Evolutionary conservation across 1,139 yeast species (phyloP).

Genomic region (Kodamaea alishanica): DNA sequence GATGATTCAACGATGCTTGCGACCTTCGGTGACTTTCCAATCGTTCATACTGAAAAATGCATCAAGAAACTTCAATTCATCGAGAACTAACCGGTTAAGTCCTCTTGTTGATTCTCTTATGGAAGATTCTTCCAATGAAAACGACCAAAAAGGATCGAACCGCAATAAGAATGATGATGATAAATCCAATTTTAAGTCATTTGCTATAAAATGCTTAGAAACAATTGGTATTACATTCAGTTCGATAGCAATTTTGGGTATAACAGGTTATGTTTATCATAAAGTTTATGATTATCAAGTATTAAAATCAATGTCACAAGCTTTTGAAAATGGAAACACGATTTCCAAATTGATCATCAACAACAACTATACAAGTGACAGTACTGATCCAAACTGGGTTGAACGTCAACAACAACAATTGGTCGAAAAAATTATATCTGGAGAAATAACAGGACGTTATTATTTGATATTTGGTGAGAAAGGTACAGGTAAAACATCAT

Average conservation of each 20-base stretch:
- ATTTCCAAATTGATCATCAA: slow-evolving; percentile 58
- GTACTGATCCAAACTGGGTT: slow-evolving; percentile 51
- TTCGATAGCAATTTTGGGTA: slow-evolving; percentile 66
- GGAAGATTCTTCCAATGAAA: slow-evolving; percentile 14
- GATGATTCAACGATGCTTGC: too few relatives aligned
- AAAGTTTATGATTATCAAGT: slow-evolving; percentile 58
- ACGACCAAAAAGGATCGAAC: slow-evolving; percentile 10
- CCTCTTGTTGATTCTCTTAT: slow-evolving; percentile 20
- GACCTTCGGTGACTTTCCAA: not conserved
- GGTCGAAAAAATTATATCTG: slow-evolving; percentile 63
- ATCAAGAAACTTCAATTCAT: slow-evolving; percentile 1
- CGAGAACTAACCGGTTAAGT: slow-evolving; percentile 7
- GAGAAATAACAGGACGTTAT: slow-evolving; percentile 63
- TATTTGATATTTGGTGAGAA: slow-evolving; percentile 76
- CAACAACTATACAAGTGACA: slow-evolving; percentile 32
- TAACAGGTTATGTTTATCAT: slow-evolving; percentile 72
- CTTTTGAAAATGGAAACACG: slow-evolving; percentile 68
- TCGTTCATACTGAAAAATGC: not conserved
- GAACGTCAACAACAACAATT: slow-evolving; percentile 65
- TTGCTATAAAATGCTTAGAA: slow-evolving; percentile 56
- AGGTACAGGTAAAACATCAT: slow-evolving; percentile 82
- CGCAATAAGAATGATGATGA: slow-evolving; percentile 10
- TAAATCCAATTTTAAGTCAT: slow-evolving; percentile 21
- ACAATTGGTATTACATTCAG: slow-evolving; percentile 74
- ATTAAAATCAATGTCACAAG: slow-evolving; percentile 57